These are phyloP conservation scores for Pyronema domesticum DNA, from an alignment of 495 filamentous ascomycete species.

Conservation along the genomic window DNA sequence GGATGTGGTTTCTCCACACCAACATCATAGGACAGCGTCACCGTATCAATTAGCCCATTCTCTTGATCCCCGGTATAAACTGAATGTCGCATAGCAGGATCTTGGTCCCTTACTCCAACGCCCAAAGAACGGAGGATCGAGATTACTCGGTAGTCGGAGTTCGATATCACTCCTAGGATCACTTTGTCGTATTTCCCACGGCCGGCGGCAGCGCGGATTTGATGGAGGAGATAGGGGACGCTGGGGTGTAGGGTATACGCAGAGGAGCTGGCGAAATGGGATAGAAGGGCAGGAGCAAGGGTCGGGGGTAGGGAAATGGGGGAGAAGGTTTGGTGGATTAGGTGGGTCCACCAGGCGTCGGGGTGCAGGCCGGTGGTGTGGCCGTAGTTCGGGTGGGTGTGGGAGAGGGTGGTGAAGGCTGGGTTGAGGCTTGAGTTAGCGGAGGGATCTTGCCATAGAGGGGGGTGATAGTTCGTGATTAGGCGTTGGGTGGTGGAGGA, in stretches of 20 bases:
- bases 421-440: not conserved
- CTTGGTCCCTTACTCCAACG: constrained; percentile 32
- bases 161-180: constrained; percentile 51
- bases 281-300: constrained; percentile 37
- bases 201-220: constrained; percentile 27
- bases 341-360: constrained; percentile 48
- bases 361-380: constrained; percentile 38
- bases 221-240: constrained; percentile 35
- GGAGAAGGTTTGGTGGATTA: constrained; percentile 31
- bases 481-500: no score
- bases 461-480: no score
- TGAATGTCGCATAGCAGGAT: not conserved
- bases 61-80: not conserved
- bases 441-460: not conserved
- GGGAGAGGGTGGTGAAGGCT: constrained; percentile 36
- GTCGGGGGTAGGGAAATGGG: constrained; percentile 27
- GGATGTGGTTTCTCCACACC: constrained; percentile 48
- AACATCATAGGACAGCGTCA: constrained; percentile 56
- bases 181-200: constrained; percentile 24
- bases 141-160: constrained; percentile 57
- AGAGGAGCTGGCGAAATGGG: constrained; percentile 41
- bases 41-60: constrained; percentile 41
- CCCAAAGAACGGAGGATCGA: constrained; percentile 44
- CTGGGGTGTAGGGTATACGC: constrained; percentile 45
- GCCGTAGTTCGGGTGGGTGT: constrained; percentile 50